Evolutionary conservation across 1,284 basidiomycete genomes (phyloP), one percentile per base, ranked within the genome.

Genomic region (Baeospora myosura): DNA sequence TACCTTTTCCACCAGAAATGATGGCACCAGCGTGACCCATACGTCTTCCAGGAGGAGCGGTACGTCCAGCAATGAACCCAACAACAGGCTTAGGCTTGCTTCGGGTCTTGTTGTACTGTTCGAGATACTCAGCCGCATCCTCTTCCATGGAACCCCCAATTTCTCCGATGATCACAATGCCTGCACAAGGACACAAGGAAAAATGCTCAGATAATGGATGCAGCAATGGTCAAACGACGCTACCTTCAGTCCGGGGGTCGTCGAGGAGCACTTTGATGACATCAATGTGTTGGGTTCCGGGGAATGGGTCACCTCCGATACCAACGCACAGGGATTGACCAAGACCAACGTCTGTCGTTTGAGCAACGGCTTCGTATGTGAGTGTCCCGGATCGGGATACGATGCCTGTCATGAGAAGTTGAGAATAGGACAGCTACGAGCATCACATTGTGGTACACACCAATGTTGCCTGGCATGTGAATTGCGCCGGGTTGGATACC

Each of bases 131-230:
- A 3, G 96, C 96, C 12, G 96, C 96, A 53, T 98, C 95, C 64
- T 99, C 96, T 68, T 99, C 96, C 94, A 98, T 98, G 14, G 88
- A 86, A 21, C 96, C 96, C 55, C 96, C 96, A 57, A 99, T 99
- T 67, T 99, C 96, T 52, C 96, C 96, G 56, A 99, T 99, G 52
- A 98, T 73, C 43, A 99, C 95, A 52, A 99, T 94, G 56, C 90
- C 90, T 82, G 55, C 28, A 49, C 35, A 30, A 33, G 21, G 49
- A 22, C 18, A 21, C 44, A 8, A 7, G 17, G 7, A 17, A 35
- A 39, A 12, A n/a, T n/a, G 39, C n/a, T 33, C n/a, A 11, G 18
- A 14, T n/a, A 37, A 17, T 14, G 2, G 16, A 38, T 18, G 34
- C 10, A 41, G 8, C 26, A n/a, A 12, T 22, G n/a, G 11, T 22